Evolutionary conservation across 2,329 filamentous ascomycete species (phyloP).

Genomic region (Exophiala sideris): DNA sequence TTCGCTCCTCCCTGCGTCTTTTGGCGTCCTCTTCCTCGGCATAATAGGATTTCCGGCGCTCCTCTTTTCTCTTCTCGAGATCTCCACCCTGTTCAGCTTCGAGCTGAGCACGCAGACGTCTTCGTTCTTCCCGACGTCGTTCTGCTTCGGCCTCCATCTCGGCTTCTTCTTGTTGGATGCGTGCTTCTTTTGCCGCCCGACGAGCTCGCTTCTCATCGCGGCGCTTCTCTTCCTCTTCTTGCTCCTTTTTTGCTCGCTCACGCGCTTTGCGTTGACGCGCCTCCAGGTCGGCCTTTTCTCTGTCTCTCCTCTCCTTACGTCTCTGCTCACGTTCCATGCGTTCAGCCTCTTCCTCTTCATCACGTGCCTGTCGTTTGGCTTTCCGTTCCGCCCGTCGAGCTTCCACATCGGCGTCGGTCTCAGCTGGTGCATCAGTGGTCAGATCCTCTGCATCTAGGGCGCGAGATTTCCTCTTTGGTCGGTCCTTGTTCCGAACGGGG

Average conservation of each 20-base stretch:
- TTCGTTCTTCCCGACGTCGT: constrained; percentile 37
- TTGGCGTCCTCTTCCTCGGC: constrained; percentile 28
- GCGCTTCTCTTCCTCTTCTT: constrained; percentile 53
- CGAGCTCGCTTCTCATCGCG: constrained; percentile 60
- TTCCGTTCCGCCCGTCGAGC: constrained; percentile 62
- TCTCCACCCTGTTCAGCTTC: constrained; percentile 24
- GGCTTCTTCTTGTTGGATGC: constrained; percentile 33
- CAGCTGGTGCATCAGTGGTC: constrained; percentile 44
- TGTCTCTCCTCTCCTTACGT: constrained; percentile 46
- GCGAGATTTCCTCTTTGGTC: constrained; percentile 38
- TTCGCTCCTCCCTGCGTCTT: constrained; percentile 30
- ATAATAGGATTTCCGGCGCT: constrained; percentile 35
- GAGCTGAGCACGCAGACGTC: constrained; percentile 26
- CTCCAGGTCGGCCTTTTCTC: constrained; percentile 56
- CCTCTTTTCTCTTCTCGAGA: constrained; percentile 24
- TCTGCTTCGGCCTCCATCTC: constrained; percentile 36
- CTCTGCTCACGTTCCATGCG: constrained; percentile 34
- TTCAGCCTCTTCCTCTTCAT: constrained; percentile 39
- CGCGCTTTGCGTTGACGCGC: constrained; percentile 37
- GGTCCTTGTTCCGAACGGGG: constrained; percentile 31
- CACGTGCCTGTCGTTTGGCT: constrained; percentile 48
- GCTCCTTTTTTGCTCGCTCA: constrained; percentile 53
- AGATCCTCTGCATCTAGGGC: constrained; percentile 51
- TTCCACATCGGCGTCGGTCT: constrained; percentile 58
- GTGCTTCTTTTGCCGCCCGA: constrained; percentile 37